A percentile compares a stretch with the other conserved stretches of the same genome.
Evolutionary conservation across 371 early-diverging fungal genomes (phyloP).

Genomic region (Syncephalastrum monosporum): DNA sequence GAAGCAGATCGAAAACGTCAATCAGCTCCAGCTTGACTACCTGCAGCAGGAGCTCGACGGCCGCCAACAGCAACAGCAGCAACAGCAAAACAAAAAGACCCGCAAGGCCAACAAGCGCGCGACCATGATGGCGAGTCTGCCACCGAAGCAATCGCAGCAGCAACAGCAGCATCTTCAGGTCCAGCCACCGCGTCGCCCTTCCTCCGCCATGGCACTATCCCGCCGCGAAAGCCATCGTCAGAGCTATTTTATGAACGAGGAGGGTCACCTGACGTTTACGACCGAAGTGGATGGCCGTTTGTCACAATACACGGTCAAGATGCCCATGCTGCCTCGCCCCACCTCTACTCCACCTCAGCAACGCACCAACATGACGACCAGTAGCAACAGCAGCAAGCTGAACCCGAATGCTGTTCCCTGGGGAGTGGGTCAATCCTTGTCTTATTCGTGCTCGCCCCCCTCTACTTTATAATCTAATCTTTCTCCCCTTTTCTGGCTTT

Average conservation of each 20-base stretch:
- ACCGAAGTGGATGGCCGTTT: constrained; percentile 40
- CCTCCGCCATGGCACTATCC: neutral
- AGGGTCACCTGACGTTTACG: constrained; percentile 40
- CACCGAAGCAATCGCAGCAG: neutral
- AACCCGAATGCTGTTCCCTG: too few species aligned
- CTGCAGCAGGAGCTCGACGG: constrained; percentile 16
- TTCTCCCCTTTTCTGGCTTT: too few species aligned
- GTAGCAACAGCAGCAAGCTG: too few species aligned
- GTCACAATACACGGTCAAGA: constrained; percentile 34
- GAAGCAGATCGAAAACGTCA: constrained; percentile 26
- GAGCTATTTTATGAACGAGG: constrained; percentile 27
- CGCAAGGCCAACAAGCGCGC: constrained; percentile 3
- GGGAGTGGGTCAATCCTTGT: too few species aligned
- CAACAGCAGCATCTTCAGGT: neutral
- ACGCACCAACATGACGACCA: too few species aligned
- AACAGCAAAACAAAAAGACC: neutral
- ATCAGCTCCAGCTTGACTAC: constrained; percentile 28
- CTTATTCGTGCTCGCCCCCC: too few species aligned
- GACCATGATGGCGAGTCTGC: constrained; percentile 9
- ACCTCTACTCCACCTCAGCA: too few species aligned
- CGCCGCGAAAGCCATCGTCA: constrained; percentile 2
- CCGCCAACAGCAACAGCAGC: constrained; percentile 9
- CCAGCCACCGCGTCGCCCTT: neutral
- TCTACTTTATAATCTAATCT: too few species aligned
- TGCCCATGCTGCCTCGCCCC: constrained; percentile 13